Evolutionary conservation across 768 basidiomycete species (phyloP), one percentile per base, ranked within the genome.

Genomic region (Candolleomyces aberdarensis): DNA sequence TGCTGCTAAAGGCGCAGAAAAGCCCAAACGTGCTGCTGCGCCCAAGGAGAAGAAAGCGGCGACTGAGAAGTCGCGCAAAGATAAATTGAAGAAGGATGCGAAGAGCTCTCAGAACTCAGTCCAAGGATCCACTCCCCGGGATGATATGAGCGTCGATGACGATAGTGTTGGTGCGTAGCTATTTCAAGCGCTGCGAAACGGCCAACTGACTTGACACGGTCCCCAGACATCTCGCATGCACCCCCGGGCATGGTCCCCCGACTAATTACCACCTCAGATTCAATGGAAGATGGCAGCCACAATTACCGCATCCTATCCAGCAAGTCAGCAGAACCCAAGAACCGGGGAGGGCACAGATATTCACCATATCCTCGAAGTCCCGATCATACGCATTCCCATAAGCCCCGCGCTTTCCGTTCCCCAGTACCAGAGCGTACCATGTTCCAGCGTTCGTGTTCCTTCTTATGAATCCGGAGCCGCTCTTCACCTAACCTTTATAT

Each of bases 401-500:
- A 32, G 60, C 66, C 26, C 61, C 67, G 39, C 67, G 62, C 50
- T 15, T 61, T 59, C 63, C 44, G 59, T 63, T 58, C 57, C 56
- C 63, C 56, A 43, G 63, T 57, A n/a, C 75, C 76, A 17, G 76
- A 76, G 48, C 75, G 82, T 57, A 82, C 80, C 17, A 85, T 91
- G 80, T 70, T 92, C 44, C 83, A 92, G 68, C 87, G 90, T 92
- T 74, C 63, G 86, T 67, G 19, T 43, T 29, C 46, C 49, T 49
- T 49, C 32, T 54, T 43, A 58, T 31, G 47, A 57, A 48, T 56
- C n/a, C 19, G 58, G 26, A 54, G 59, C 29, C 36, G 10, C 56
- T 10, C 47, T 36, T 22, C 54, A 41, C 40, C 49, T 47, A 29
- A 46, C 3, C 15, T 39, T 64, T 66, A 36, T 65, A 58, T 67